Base-by-base conservation (phyloP, 1,139 yeast genomes). In the Kluyveromyces sp. region DNA sequence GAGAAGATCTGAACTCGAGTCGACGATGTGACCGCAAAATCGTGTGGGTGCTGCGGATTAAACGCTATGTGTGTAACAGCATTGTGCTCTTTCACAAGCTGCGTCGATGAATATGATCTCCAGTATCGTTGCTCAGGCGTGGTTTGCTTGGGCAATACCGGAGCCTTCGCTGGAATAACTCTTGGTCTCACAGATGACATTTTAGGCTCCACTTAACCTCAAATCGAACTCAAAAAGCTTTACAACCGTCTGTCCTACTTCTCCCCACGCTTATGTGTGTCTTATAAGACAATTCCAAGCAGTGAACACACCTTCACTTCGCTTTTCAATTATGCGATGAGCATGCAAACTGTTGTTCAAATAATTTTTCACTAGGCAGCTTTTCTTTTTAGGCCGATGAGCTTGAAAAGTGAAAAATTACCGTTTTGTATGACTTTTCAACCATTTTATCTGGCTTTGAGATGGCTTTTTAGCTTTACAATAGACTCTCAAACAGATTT, bases 121-220 rank as follows among this genome's bases (percentile, higher is more conserved):
- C 98, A 94, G 67, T 86, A 92, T 54, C 94, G 73, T 60, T 88
- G 95, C 56, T 92, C 98, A 0, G 97, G 92, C 0, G 96, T 88
- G 3, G 92, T 82, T 55, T 84, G 89, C 12, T 79, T 77, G 11
- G 96, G 95, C 15, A 80, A 69, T 1, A 86, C 80, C 2, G 96
- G 86, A 54, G 79, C 79, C 61, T 88, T 74, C 33, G 74, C 76
- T 36, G 83, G 82, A 39, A 78, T 75, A 18, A 88, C 74, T 60
- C 89, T 75, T 49, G 78, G 81, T 58, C 78, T 73, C 28, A 77
- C 74, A 4, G 96, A 80, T 4, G 97, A 87, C 98, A 92, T 89
- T 31, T 32, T 18, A 29, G n/a, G 9, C 22, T 26, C 16, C n/a
- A 13, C 11, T 26, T 3, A 13, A 26, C 22, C 19, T 9, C 31